Conservation (phyloP, 2,329 filamentous ascomycete genomes). For the Cercospora sesami region DNA sequence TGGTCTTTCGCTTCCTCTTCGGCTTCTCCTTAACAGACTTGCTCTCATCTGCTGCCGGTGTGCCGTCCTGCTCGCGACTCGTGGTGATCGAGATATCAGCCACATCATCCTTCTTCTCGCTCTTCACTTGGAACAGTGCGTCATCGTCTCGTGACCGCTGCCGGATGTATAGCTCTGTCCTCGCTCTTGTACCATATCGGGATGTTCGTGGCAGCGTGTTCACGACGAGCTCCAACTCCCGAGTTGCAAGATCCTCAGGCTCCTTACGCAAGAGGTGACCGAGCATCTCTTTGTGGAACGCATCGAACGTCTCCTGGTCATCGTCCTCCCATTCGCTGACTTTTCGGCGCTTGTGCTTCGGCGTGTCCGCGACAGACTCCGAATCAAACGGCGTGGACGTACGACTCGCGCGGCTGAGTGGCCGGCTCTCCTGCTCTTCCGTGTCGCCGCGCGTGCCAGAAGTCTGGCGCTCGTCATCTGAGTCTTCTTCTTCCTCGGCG, state of each 20-base stretch:
- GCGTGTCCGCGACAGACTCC: conserved; percentile 46
- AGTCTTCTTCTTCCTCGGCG: conserved; percentile 76
- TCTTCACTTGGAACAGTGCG: conserved; percentile 69
- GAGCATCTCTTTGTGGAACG: conserved; percentile 48
- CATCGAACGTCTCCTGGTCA: conserved; percentile 52
- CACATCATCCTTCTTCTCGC: conserved; percentile 50
- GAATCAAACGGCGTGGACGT: conserved; percentile 55
- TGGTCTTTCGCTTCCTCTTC: conserved; percentile 68
- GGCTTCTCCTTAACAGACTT: conserved; percentile 47
- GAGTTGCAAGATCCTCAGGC: conserved; percentile 69
- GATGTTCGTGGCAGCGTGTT: conserved; percentile 56
- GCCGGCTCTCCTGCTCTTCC: conserved; percentile 80
- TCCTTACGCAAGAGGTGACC: conserved; percentile 56
- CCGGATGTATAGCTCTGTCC: conserved; percentile 66
- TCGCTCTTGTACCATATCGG: conserved; percentile 73
- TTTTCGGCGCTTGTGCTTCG: conserved; percentile 49
- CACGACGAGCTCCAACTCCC: conserved; percentile 58
- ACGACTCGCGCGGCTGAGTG: conserved; percentile 68
- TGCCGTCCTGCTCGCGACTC: conserved; percentile 26
- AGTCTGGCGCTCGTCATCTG: conserved; percentile 70
- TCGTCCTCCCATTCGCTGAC: conserved; percentile 50
- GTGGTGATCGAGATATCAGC: conserved; percentile 30
- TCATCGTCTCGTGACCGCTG: conserved; percentile 85
- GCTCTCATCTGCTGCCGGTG: conserved; percentile 31
- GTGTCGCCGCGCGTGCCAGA: conserved; percentile 68